Evolutionary conservation across 768 basidiomycete species (phyloP).

Genomic region (Pleurotus eryngii): DNA sequence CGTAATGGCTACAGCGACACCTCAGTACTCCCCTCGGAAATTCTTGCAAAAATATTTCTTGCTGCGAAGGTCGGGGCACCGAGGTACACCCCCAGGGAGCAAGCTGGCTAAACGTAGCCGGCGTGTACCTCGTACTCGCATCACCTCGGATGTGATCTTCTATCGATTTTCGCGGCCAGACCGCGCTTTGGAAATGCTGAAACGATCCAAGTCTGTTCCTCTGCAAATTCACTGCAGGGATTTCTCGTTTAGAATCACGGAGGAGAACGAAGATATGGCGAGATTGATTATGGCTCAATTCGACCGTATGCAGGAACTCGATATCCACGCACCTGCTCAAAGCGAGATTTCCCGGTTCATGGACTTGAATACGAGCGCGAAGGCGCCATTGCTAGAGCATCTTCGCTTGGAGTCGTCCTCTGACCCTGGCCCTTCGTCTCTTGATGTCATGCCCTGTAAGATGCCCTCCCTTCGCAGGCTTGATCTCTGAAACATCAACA

Average conservation of each 20-base stretch:
- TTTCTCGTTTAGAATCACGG: neutral
- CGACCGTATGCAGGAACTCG: neutral
- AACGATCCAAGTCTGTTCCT: neutral
- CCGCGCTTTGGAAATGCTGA: neutral
- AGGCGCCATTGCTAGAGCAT: neutral
- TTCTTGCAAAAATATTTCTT: neutral
- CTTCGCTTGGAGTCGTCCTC: neutral
- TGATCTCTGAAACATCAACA: neutral
- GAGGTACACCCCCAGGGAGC: neutral
- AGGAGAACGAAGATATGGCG: neutral
- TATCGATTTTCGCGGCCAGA: neutral
- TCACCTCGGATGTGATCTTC: neutral
- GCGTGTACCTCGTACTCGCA: neutral
- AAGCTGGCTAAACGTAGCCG: neutral
- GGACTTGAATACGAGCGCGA: neutral
- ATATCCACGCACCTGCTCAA: neutral
- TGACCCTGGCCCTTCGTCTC: neutral
- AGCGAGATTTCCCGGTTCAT: neutral
- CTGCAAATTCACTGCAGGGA: neutral
- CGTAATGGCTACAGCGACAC: neutral
- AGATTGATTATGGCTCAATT: neutral
- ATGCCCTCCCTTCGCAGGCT: neutral
- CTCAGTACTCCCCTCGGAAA: neutral
- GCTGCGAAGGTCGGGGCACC: neutral
- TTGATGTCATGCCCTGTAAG: neutral